phyloP scores from a whole-genome alignment of 306 rosid species.

The Trichosanthes cucumerina region DNA sequence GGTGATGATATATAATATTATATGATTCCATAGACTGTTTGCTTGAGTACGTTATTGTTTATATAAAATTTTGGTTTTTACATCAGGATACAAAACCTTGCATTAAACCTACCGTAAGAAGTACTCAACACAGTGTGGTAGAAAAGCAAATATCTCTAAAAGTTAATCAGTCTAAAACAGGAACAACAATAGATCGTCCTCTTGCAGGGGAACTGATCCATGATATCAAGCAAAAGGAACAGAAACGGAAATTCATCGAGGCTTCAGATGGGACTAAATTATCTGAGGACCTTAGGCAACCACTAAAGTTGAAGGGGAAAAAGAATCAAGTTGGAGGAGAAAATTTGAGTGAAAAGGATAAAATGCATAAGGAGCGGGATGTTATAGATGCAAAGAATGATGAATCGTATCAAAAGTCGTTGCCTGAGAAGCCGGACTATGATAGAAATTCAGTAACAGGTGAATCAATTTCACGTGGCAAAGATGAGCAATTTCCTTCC shows the following conservation, averaged over 20 bases:
- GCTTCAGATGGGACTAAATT: conserved; percentile 3
- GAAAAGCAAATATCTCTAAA: conserved; percentile 18
- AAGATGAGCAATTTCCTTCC: conserved; percentile 13
- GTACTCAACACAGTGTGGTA: conserved; percentile 17
- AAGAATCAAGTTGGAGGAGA: conserved; percentile 17
- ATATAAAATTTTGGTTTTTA: conserved; percentile 12
- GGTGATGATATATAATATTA: conserved; percentile 9
- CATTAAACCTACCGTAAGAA: conserved; percentile 34
- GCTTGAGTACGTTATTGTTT: not conserved
- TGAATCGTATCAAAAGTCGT: conserved; percentile 3
- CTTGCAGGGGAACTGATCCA: conserved; percentile 16
- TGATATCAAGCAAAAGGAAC: conserved; percentile 10
- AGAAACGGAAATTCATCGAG: conserved; percentile 11
- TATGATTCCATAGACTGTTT: conserved; percentile 5
- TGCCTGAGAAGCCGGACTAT: conserved; percentile 10
- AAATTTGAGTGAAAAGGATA: conserved; percentile 11
- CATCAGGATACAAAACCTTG: conserved; percentile 48
- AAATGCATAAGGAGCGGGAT: conserved; percentile 13
- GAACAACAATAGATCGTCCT: conserved; percentile 5
- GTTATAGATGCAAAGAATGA: conserved; percentile 23
- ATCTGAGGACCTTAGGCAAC: conserved; percentile 6
- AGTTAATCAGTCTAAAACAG: conserved; percentile 15
- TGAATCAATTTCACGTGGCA: conserved; percentile 15
- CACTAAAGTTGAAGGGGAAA: not conserved
- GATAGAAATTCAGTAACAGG: conserved; percentile 12